These are phyloP conservation scores for Plantago lanceolata DNA, from an alignment of 305 asterid species.

Conservation along the genomic window DNA sequence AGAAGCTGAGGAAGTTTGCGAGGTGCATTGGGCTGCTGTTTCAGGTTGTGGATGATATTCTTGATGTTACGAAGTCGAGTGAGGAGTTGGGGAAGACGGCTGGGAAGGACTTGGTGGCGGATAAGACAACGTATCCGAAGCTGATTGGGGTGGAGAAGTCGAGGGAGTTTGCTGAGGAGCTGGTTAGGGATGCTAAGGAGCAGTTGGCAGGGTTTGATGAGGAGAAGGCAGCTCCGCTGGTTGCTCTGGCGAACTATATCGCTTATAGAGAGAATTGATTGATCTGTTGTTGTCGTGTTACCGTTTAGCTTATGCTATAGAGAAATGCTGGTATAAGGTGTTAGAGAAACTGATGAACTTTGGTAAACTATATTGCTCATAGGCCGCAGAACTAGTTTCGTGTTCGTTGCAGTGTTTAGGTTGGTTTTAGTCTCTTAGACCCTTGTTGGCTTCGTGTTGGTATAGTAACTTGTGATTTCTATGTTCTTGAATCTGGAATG, in stretches of 20 bases:
- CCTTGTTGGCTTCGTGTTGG: too few species aligned
- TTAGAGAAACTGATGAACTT: neutral
- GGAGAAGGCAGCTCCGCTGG: constrained; percentile 17
- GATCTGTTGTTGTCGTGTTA: too few species aligned
- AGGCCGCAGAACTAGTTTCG: constrained; percentile 2
- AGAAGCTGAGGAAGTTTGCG: constrained; percentile 16
- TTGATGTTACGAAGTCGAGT: constrained; percentile 9
- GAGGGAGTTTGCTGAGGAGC: constrained; percentile 15
- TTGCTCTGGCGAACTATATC: constrained; percentile 17
- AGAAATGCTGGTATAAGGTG: neutral
- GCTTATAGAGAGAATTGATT: constrained; percentile 16
- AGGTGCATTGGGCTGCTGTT: constrained; percentile 12
- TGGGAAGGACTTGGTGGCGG: constrained; percentile 19
- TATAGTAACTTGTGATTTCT: neutral
- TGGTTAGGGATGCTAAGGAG: constrained; percentile 9
- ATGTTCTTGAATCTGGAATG: too few species aligned
- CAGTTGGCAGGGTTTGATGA: constrained; percentile 9
- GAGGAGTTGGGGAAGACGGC: constrained; percentile 14
- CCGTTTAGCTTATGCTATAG: neutral
- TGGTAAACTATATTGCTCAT: constrained; percentile 19
- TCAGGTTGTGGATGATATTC: constrained; percentile 14
- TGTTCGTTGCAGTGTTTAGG: neutral
- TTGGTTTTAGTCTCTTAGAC: neutral
- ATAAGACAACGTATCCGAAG: constrained; percentile 20
- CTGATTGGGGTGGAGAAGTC: constrained; percentile 17